A percentile compares a stretch with the other conserved stretches of the same genome.
Conservation (phyloP, 495 filamentous ascomycete genomes). For the Aspergillus kassunensis region DNA sequence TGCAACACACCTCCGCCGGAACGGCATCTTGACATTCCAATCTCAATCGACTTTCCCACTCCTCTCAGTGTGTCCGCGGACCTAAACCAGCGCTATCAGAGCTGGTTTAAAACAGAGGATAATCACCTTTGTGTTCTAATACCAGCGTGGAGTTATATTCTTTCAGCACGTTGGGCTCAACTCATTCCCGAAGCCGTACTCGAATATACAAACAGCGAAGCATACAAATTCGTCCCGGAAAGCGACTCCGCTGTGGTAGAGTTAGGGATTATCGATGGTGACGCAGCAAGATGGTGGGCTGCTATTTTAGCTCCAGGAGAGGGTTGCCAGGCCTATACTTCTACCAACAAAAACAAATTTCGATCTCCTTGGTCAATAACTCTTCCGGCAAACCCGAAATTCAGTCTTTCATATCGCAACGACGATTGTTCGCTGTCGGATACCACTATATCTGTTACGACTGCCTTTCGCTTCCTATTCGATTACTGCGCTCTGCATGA, state of each 20-base stretch:
- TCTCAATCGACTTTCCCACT: neutral
- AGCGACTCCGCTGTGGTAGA: slow-evolving; percentile 4
- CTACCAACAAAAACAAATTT: neutral
- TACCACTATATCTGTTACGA: neutral
- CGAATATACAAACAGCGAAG: slow-evolving; percentile 2
- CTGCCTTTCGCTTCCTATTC: slow-evolving; percentile 1
- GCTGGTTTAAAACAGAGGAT: neutral
- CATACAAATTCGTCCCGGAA: neutral
- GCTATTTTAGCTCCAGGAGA: slow-evolving; percentile 2
- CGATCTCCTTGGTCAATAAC: slow-evolving; percentile 5
- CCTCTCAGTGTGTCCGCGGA: neutral
- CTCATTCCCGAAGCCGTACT: slow-evolving; percentile 4
- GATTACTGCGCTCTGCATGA: slow-evolving; percentile 3
- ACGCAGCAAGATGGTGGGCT: slow-evolving; percentile 6
- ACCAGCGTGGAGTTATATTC: slow-evolving; percentile 5
- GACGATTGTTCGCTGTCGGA: neutral
- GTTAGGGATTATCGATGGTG: neutral
- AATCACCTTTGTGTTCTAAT: slow-evolving; percentile 1
- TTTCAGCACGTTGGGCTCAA: slow-evolving; percentile 1
- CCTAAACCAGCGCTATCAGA: neutral
- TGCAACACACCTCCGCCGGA: slow-evolving; percentile 1
- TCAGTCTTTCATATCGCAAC: neutral
- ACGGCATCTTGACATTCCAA: slow-evolving; percentile 1
- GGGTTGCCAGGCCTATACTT: slow-evolving; percentile 1
- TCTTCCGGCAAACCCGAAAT: slow-evolving; percentile 1